Evolutionary conservation across 352 stramenopile genomes (phyloP).

Genomic region (Sclerospora graminicola): DNA sequence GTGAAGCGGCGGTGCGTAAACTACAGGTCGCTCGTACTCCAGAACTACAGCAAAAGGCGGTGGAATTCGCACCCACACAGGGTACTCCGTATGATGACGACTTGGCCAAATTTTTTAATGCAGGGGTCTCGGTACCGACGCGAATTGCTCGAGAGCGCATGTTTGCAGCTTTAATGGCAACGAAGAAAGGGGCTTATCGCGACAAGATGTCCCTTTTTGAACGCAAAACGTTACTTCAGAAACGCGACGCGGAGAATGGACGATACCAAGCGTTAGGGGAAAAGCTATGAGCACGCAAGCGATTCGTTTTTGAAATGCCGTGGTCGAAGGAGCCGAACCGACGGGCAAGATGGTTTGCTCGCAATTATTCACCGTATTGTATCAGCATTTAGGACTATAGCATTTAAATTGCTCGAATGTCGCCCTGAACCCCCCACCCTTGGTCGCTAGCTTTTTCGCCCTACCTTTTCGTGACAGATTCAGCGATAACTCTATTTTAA

Average conservation of each 20-base stretch:
- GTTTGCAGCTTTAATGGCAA: conserved; percentile 51
- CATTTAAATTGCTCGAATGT: conserved; percentile 87
- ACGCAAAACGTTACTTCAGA: conserved; percentile 47
- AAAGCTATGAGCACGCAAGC: conserved; percentile 47
- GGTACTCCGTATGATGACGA: conserved; percentile 73
- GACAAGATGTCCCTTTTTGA: conserved; percentile 70
- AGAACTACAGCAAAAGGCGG: conserved; percentile 47
- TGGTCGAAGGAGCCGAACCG: conserved; percentile 25
- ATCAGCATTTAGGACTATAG: conserved; percentile 74
- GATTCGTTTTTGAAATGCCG: conserved; percentile 79
- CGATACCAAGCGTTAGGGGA: conserved; percentile 49
- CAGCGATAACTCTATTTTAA: conserved; percentile 8
- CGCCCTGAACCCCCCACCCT: conserved; percentile 68
- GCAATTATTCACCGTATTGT: conserved; percentile 64
- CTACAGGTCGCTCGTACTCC: conserved; percentile 54
- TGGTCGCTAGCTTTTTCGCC: too few species aligned
- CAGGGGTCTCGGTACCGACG: conserved; percentile 54
- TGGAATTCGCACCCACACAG: conserved; percentile 45
- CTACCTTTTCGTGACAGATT: conserved; percentile 43
- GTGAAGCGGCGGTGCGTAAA: conserved; percentile 61
- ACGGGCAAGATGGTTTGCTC: conserved; percentile 74
- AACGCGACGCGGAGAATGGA: conserved; percentile 33
- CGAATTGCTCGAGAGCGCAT: conserved; percentile 61
- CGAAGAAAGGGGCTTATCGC: conserved; percentile 57
- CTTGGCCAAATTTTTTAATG: conserved; percentile 64